A percentile compares a stretch with the other conserved stretches of the same genome.
Evolutionary conservation across 1,139 yeast species (phyloP).

Genomic region (Neolecta irregularis): DNA sequence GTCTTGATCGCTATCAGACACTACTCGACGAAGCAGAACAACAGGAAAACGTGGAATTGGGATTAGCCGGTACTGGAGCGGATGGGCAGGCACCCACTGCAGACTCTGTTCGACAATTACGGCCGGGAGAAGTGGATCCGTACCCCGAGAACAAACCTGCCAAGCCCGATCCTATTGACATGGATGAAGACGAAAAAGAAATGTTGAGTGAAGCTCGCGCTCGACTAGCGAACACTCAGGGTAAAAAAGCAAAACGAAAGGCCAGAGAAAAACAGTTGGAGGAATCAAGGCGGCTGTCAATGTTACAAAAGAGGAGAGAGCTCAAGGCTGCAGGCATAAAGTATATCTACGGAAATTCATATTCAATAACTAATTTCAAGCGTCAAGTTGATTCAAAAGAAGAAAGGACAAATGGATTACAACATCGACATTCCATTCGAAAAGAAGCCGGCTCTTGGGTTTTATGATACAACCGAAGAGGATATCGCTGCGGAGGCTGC

Average conservation of each 20-base stretch:
- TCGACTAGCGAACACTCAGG: constrained; percentile 80
- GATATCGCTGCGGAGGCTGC: constrained; percentile 19
- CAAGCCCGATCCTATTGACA: constrained; percentile 57
- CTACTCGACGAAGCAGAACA: constrained; percentile 44
- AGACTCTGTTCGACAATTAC: constrained; percentile 15
- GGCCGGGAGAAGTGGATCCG: constrained; percentile 44
- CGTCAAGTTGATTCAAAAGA: constrained; percentile 29
- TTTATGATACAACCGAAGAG: constrained; percentile 55
- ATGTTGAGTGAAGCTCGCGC: constrained; percentile 92
- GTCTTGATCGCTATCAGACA: constrained; percentile 74
- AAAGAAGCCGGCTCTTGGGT: constrained; percentile 51
- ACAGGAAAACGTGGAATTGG: constrained; percentile 26
- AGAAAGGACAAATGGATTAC: constrained; percentile 51
- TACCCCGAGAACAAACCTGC: constrained; percentile 76
- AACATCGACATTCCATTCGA: constrained; percentile 74
- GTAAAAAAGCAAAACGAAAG: constrained; percentile 85
- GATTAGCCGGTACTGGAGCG: constrained; percentile 39
- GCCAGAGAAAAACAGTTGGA: constrained; percentile 70
- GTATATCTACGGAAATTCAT: neutral
- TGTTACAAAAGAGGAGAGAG: constrained; percentile 69
- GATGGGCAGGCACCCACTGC: constrained; percentile 30
- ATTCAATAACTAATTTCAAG: constrained; percentile 4
- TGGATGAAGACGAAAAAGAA: constrained; percentile 80
- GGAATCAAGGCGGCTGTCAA: constrained; percentile 58
- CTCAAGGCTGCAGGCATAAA: constrained; percentile 73